These are phyloP conservation scores for Myriosclerotinia curreyana DNA, from an alignment of 2,329 filamentous ascomycete genomes.

Conservation along the genomic window DNA sequence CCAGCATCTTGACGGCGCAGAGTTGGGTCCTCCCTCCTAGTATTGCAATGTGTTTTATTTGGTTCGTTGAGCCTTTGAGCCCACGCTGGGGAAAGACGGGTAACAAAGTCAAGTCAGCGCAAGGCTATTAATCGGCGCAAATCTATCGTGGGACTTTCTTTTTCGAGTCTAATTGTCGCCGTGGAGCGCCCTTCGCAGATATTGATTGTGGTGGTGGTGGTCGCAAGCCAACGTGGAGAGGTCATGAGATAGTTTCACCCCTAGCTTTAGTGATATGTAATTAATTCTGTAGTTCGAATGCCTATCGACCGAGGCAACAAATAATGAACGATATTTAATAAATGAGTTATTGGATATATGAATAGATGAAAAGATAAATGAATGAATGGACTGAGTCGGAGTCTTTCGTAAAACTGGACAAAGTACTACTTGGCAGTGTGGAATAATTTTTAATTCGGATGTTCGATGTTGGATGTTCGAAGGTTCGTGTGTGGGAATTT, in stretches of 20 bases:
- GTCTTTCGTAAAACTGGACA: constrained; percentile 1
- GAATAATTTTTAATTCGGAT: constrained; percentile 10
- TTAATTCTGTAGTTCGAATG: constrained; percentile 14
- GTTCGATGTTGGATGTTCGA: neutral
- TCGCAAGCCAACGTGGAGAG: constrained; percentile 27
- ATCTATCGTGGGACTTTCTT: constrained; percentile 1
- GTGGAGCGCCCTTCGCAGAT: constrained; percentile 18
- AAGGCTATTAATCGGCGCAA: constrained; percentile 21
- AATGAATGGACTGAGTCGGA: neutral
- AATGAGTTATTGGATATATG: neutral
- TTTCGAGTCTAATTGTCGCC: neutral
- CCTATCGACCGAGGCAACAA: constrained; percentile 20
- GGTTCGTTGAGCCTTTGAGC: constrained; percentile 29
- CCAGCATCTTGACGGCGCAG: constrained; percentile 41
- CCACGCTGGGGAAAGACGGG: constrained; percentile 12
- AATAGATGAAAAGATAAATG: neutral
- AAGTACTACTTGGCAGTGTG: constrained; percentile 9
- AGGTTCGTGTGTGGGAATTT: neutral
- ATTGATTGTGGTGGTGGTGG: constrained; percentile 23
- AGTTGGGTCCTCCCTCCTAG: constrained; percentile 28
- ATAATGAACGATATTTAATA: constrained; percentile 5
- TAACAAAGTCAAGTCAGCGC: constrained; percentile 12
- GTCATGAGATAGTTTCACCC: constrained; percentile 31
- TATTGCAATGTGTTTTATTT: constrained; percentile 27
- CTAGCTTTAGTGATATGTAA: constrained; percentile 23